phyloP scores from a whole-genome alignment of 2,329 filamentous ascomycete species.

The Tolypocladium album region DNA sequence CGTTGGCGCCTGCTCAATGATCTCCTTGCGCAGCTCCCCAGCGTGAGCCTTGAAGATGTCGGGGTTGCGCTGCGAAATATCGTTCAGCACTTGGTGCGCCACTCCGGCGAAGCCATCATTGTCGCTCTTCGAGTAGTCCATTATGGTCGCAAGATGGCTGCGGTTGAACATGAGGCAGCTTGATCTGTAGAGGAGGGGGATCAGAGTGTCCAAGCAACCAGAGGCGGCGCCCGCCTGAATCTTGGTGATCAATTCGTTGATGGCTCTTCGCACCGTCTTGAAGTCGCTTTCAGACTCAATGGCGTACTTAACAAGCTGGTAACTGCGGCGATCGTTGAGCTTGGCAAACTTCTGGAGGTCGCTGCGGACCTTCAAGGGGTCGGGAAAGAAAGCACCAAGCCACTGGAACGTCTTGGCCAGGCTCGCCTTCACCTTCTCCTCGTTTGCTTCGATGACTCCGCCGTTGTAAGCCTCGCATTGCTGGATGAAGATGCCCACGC shows the following conservation, averaged over 20 bases:
- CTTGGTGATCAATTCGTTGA: slow-evolving; percentile 80
- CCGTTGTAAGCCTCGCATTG: slow-evolving; percentile 87
- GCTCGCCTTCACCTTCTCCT: slow-evolving; percentile 56
- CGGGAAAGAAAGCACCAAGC: slow-evolving; percentile 65
- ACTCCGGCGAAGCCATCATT: slow-evolving; percentile 65
- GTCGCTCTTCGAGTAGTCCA: slow-evolving; percentile 77
- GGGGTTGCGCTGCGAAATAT: slow-evolving; percentile 83
- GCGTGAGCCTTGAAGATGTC: slow-evolving; percentile 89
- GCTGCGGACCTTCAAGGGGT: slow-evolving; percentile 56
- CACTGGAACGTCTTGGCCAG: slow-evolving; percentile 65
- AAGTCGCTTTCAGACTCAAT: slow-evolving; percentile 84
- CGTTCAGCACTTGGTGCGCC: slow-evolving; percentile 81
- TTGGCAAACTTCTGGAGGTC: slow-evolving; percentile 89
- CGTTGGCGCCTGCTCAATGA: slow-evolving; percentile 71
- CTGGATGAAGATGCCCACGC: slow-evolving; percentile 65
- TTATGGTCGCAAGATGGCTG: slow-evolving; percentile 83
- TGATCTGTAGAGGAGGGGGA: slow-evolving; percentile 72
- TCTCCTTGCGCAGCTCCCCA: slow-evolving; percentile 77
- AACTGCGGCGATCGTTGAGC: slow-evolving; percentile 78
- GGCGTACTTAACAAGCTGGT: slow-evolving; percentile 79
- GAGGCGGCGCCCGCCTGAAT: slow-evolving; percentile 56
- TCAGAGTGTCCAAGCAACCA: slow-evolving; percentile 67
- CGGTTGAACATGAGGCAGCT: slow-evolving; percentile 85
- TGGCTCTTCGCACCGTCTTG: slow-evolving; percentile 77
- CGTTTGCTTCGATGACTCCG: slow-evolving; percentile 65